Evolutionary conservation across 805 yeast species (phyloP).

Genomic region (Candida vaughaniae): DNA sequence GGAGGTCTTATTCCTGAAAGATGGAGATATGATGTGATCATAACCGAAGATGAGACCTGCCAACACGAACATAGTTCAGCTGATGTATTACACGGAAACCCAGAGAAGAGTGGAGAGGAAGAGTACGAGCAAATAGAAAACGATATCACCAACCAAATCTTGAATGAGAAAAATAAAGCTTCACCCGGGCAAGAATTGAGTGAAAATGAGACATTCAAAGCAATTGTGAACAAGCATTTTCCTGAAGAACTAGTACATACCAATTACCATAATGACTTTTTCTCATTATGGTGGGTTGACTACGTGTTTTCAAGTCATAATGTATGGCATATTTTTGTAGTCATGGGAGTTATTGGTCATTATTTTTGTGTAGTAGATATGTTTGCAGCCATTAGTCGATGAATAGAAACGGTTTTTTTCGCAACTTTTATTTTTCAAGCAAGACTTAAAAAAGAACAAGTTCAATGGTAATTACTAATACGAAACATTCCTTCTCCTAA

Average conservation of each 20-base stretch:
- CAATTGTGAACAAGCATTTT: constrained; percentile 36
- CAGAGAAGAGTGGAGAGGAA: constrained; percentile 38
- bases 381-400: constrained; percentile 44
- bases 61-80: constrained; percentile 22
- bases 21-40: constrained; percentile 68
- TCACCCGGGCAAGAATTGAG: constrained; percentile 8
- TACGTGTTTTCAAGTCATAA: constrained; percentile 78
- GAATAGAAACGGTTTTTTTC: neutral
- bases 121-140: constrained; percentile 31
- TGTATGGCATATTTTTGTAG: constrained; percentile 90
- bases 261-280: constrained; percentile 38
- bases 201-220: constrained; percentile 22
- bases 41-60: constrained; percentile 42
- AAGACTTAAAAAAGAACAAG: neutral
- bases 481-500: too few species aligned
- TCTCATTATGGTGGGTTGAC: constrained; percentile 82
- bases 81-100: constrained; percentile 33
- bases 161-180: constrained; percentile 5
- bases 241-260: constrained; percentile 31
- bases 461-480: neutral
- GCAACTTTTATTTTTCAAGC: neutral
- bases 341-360: constrained; percentile 87
- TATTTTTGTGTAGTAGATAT: constrained; percentile 75
- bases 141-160: constrained; percentile 11
- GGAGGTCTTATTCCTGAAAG: constrained; percentile 89